These are phyloP conservation scores for Trichoderma koningii DNA, from an alignment of 2,329 filamentous ascomycete genomes.

Conservation along the genomic window DNA sequence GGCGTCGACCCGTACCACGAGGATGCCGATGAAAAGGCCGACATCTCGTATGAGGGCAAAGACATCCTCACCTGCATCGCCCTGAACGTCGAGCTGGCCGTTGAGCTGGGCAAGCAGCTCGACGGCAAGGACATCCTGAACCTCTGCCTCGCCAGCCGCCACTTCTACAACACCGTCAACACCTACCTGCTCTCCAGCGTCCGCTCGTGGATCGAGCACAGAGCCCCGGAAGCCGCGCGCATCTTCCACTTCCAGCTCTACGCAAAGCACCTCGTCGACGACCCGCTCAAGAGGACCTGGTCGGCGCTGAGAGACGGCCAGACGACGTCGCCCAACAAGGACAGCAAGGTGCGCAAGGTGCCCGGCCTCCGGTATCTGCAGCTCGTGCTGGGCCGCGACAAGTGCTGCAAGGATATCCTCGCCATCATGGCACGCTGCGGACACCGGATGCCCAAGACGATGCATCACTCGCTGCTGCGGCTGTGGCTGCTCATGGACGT, in stretches of 20 bases:
- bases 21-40: slow-evolving; percentile 6
- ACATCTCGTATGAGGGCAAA: slow-evolving; percentile 35
- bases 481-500: slow-evolving; percentile 75
- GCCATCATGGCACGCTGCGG: slow-evolving; percentile 60
- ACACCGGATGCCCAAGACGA: slow-evolving; percentile 55
- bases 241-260: slow-evolving; percentile 67
- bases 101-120: slow-evolving; percentile 59
- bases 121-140: slow-evolving; percentile 58
- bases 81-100: slow-evolving; percentile 53
- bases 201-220: slow-evolving; percentile 53
- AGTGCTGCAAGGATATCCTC: slow-evolving; percentile 63
- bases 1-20: slow-evolving; percentile 37
- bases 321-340: slow-evolving; percentile 24
- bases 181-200: slow-evolving; percentile 61
- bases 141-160: slow-evolving; percentile 65
- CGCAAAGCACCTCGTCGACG: slow-evolving; percentile 56
- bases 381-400: slow-evolving; percentile 63
- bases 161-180: slow-evolving; percentile 63
- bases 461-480: slow-evolving; percentile 57
- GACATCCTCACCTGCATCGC: slow-evolving; percentile 50
- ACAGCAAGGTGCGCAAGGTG: slow-evolving; percentile 49
- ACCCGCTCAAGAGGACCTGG: slow-evolving; percentile 56
- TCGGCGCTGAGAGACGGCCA: slow-evolving; percentile 30
- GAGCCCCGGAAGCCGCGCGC: slow-evolving; percentile 56
- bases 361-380: slow-evolving; percentile 68